phyloP scores from a whole-genome alignment of 2,329 filamentous ascomycete genomes.

The Fusarium palustre region DNA sequence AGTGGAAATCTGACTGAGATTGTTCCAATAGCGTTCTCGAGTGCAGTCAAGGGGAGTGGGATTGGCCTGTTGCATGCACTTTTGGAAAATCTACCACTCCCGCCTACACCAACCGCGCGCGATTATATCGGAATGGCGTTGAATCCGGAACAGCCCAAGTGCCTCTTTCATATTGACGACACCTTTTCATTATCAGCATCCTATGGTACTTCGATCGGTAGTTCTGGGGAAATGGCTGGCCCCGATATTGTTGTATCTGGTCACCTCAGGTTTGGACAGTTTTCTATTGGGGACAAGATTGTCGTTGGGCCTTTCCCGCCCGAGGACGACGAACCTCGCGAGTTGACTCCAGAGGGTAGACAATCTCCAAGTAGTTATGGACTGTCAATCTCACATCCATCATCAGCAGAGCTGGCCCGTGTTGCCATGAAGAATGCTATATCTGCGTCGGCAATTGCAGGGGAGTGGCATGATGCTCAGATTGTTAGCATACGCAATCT shows the following conservation, averaged over 20 bases:
- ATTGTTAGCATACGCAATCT: slow-evolving; percentile 91
- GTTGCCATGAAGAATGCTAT: slow-evolving; percentile 65
- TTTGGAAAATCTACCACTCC: slow-evolving; percentile 79
- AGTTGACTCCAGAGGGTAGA: slow-evolving; percentile 58
- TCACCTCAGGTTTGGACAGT: slow-evolving; percentile 79
- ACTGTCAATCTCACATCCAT: slow-evolving; percentile 65
- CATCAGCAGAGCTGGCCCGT: slow-evolving; percentile 64
- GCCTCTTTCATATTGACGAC: slow-evolving; percentile 91
- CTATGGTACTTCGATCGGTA: slow-evolving; percentile 53
- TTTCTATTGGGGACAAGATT: slow-evolving; percentile 82
- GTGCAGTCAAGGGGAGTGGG: slow-evolving; percentile 85
- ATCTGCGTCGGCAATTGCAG: slow-evolving; percentile 64
- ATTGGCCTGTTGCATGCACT: slow-evolving; percentile 86
- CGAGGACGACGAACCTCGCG: slow-evolving; percentile 61
- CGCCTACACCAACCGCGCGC: slow-evolving; percentile 63
- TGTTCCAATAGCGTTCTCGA: slow-evolving; percentile 90
- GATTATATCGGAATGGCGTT: slow-evolving; percentile 67
- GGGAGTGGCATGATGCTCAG: slow-evolving; percentile 82
- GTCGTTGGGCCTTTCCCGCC: slow-evolving; percentile 81
- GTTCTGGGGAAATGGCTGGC: slow-evolving; percentile 47
- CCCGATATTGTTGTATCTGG: slow-evolving; percentile 84
- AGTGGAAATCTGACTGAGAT: slow-evolving; percentile 59
- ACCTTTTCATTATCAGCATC: slow-evolving; percentile 80
- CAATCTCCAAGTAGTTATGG: slow-evolving; percentile 62
- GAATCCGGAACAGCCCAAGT: slow-evolving; percentile 70